Base-by-base conservation (phyloP, 1,284 basidiomycete species). In the Ustilago shanxiensis region DNA sequence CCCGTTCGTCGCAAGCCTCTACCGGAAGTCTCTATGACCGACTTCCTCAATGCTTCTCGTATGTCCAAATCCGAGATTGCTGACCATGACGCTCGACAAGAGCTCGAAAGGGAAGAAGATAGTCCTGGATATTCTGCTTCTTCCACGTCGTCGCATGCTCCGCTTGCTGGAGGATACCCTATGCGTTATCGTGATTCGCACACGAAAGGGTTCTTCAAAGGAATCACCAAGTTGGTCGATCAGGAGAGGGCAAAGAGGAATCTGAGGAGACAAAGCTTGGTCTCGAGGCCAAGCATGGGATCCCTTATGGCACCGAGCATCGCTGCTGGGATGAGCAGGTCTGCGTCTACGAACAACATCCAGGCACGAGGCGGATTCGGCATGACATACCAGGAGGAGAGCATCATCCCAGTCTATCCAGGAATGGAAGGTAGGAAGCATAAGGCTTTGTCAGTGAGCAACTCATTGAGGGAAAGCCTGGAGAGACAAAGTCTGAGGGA, bases 31-130 rank as follows among this genome's bases (percentile, higher is more conserved):
- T 70, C 64, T 28, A 61, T 77, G 61, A 41, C 54, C 41, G 75
- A 77, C 55, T 77, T 77, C 35, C 64, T 77, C 49, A 66, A 77
- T 35, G 66, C 70, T 16, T 67, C 63, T 14, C 66, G 75, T 20
- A 77, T 77, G 70, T 61, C 66, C 29, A 69, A 66, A 41, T 28
- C 37, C 53, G 75, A 77, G 26, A 67, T 73, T 26, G 52, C 41
- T 6, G 51, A 69, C 24, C 73, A 62, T 47, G 72, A 75, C 39
- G 59, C 67, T 4, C 50, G 67, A 22, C 60, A 59, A 16, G 47
- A 67, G n/a, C 51, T 60, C 22, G 70, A 66, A 33, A 31, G 35
- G 9, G 60, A 54, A 18, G 41, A 58, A 7, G 16, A 52, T 3
- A 52, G 53, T 22, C 26, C 28, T 20, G 26, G 28, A 3, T 33